Percentiles rank a stretch among this genome's conserved stretches.
phyloP scores from a whole-genome alignment of 352 stramenopile genomes.

The Phytophthora fragariaefolia region DNA sequence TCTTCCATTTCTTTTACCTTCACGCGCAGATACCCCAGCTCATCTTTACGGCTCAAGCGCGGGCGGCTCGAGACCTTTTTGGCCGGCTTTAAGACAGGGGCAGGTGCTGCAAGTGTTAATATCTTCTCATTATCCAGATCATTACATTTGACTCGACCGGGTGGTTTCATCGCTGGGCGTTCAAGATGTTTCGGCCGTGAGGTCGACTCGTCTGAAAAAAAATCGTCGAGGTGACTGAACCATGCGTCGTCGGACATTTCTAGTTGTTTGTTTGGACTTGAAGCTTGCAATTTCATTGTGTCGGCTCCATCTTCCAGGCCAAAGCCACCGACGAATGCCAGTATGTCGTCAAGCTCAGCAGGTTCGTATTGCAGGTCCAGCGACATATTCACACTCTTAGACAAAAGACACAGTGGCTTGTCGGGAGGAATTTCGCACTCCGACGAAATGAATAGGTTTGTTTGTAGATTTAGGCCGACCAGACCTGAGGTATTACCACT shows the following conservation, averaged over 20 bases:
- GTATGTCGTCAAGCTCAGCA: constrained; percentile 18
- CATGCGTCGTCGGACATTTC: constrained; percentile 10
- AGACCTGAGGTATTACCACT: no score
- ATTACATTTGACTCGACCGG: neutral
- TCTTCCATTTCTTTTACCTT: constrained; percentile 40
- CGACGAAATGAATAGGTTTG: neutral
- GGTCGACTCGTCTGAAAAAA: constrained; percentile 17
- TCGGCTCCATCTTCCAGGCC: neutral
- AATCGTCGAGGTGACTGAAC: constrained; percentile 8
- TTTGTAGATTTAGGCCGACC: neutral
- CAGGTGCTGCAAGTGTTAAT: neutral
- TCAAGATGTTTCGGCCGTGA: neutral
- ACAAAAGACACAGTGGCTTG: neutral
- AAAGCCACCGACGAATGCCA: constrained; percentile 15
- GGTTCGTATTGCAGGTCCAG: constrained; percentile 4
- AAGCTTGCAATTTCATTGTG: neutral
- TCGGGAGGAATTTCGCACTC: no score
- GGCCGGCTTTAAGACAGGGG: neutral
- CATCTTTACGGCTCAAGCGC: constrained; percentile 27
- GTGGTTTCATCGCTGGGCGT: neutral
- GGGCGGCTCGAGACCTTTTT: constrained; percentile 2
- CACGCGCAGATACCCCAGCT: constrained; percentile 34
- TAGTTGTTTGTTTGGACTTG: neutral
- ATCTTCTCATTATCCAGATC: no score
- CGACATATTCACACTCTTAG: neutral